phyloP scores from a whole-genome alignment of 1,284 basidiomycete genomes.

The Vanrija humicola region DNA sequence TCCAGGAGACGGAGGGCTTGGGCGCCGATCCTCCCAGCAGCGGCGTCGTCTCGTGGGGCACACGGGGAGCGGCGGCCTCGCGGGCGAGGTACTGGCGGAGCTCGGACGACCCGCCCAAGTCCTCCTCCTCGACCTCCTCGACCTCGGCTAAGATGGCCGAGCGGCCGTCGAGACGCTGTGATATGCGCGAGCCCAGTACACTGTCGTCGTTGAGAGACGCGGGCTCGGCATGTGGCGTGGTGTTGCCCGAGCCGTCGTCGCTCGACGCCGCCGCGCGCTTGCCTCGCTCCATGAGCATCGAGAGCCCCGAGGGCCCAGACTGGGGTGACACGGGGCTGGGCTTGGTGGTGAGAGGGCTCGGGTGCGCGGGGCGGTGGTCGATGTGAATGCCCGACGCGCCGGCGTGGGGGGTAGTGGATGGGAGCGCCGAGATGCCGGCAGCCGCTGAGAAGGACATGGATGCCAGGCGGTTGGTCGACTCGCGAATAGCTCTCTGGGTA shows the following conservation, averaged over 20 bases:
- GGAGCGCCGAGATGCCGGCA: background rate
- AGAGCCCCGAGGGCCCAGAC: conserved; percentile 34
- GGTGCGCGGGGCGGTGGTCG: conserved; percentile 26
- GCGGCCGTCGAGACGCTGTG: background rate
- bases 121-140: conserved; percentile 10
- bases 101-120: conserved; percentile 7
- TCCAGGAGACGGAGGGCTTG: conserved; percentile 14
- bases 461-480: conserved; percentile 42
- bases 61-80: background rate
- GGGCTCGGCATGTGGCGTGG: conserved; percentile 11
- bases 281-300: conserved; percentile 35
- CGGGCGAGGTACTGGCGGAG: conserved; percentile 13
- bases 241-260: conserved; percentile 8
- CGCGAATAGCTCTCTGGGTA: conserved; percentile 36
- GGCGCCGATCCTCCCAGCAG: conserved; percentile 6
- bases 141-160: conserved; percentile 4
- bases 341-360: conserved; percentile 29
- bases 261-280: background rate
- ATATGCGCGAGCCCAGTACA: background rate
- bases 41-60: conserved; percentile 10
- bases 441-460: conserved; percentile 34
- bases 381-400: conserved; percentile 3
- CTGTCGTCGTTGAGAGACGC: background rate
- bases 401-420: background rate
- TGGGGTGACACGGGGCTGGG: conserved; percentile 21